phyloP scores from a whole-genome alignment of 2,329 filamentous ascomycete species.

The Albifimbria verrucaria region DNA sequence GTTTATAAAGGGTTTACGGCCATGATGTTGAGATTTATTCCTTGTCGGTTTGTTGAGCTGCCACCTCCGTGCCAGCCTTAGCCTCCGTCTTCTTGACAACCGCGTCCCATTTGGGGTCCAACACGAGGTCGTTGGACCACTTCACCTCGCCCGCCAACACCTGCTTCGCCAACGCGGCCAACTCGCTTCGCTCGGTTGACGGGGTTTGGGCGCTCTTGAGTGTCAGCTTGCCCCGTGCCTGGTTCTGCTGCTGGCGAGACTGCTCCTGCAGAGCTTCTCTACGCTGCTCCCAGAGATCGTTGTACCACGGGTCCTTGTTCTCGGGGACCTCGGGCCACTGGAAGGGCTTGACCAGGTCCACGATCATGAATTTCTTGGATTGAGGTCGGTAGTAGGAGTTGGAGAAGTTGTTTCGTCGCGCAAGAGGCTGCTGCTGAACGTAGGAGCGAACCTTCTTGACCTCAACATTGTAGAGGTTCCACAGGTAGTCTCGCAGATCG shows the following conservation, averaged over 20 bases:
- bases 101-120: slow-evolving; percentile 46
- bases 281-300: slow-evolving; percentile 53
- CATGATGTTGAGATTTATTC: neutral
- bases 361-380: slow-evolving; percentile 87
- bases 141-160: slow-evolving; percentile 57
- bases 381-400: slow-evolving; percentile 67
- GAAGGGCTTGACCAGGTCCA: slow-evolving; percentile 84
- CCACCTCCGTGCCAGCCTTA: slow-evolving; percentile 19
- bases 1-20: no score
- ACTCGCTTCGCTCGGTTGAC: slow-evolving; percentile 36
- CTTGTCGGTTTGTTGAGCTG: slow-evolving; percentile 12
- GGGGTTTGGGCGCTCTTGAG: slow-evolving; percentile 39
- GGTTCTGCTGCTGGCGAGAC: slow-evolving; percentile 28
- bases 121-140: slow-evolving; percentile 51
- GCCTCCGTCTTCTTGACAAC: slow-evolving; percentile 21
- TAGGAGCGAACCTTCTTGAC: slow-evolving; percentile 71
- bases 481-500: slow-evolving; percentile 92
- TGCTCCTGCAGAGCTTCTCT: slow-evolving; percentile 43
- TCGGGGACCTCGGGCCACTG: slow-evolving; percentile 74
- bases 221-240: slow-evolving; percentile 30
- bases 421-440: slow-evolving; percentile 62
- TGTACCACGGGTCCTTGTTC: slow-evolving; percentile 62
- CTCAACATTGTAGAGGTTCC: slow-evolving; percentile 76
- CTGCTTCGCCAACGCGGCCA: slow-evolving; percentile 63
- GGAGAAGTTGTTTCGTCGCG: slow-evolving; percentile 45